Evolutionary conservation across 306 rosid genomes (phyloP), one percentile per base, ranked within the genome.

Genomic region (Potentilla sterilis): DNA sequence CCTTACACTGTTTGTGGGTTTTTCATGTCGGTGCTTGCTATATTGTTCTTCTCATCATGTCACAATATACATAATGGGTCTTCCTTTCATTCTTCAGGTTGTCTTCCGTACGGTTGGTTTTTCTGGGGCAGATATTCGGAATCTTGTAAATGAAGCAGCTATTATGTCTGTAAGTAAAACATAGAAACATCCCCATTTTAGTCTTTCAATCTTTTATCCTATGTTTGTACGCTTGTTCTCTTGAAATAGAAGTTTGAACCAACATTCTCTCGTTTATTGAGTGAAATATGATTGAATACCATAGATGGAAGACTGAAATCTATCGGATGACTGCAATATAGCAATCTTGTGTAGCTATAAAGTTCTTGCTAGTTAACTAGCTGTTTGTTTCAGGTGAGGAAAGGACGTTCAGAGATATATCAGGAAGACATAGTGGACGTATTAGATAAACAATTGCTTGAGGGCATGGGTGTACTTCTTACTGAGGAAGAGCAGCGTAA

Each of bases 391-490:
- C 78, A 95, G 99, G 99, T 95, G 77, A 88, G 99, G 79, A 92
- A 90, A 75, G 99, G 97, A 38, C 92, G 78, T 79, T 85, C 92
- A 34, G 85, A 79, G 85, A 87, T 92, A 67, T 85, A 70, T 77
- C 97, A 95, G 87, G 72, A 83, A 83, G 97, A 95, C 76, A 74
- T 95, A 77, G 75, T 87, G 78, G 97, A 95, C 83, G 99, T 95
- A 67, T 79, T 95, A 82, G 99, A 95, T 83, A 92, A 95, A 85
- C 97, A 95, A 83, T 84, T 95, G 73, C 97, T 95, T 35, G 99
- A 92, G 92, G 99, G 99, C 63, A 95, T 89, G 97, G 99, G 99
- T 48, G 99, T 95, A 73, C 99, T 92, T 81, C 95, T 95, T 81
- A 92, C 99, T 0, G 99, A 92, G 76, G 99, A 95, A 78, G 99